A percentile compares a stretch with the other conserved stretches of the same genome.
Conservation (phyloP, 2,329 filamentous ascomycete species). For the Talaromyces rugulosus region DNA sequence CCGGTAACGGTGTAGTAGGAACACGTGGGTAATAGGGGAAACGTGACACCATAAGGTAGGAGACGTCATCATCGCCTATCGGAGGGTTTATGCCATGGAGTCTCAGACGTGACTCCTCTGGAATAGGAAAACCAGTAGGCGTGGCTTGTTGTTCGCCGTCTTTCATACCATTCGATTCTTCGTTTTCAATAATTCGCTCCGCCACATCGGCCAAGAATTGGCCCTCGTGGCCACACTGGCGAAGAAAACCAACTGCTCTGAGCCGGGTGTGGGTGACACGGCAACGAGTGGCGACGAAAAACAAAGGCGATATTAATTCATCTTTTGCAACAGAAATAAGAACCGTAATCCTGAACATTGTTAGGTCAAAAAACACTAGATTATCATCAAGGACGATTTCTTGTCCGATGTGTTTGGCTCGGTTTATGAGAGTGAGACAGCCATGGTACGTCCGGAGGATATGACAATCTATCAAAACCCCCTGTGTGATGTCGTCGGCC, state of each 20-base stretch:
- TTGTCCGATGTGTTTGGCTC: conserved; percentile 6
- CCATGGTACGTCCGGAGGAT: conserved; percentile 7
- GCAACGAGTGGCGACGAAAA: conserved; percentile 9
- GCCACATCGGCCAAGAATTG: conserved; percentile 4
- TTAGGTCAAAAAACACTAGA: conserved; percentile 4
- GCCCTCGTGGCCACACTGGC: conserved; percentile 2
- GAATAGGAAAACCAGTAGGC: neutral
- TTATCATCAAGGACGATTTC: conserved; percentile 5
- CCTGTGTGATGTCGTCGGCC: neutral
- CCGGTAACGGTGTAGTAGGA: neutral
- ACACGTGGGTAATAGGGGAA: conserved; percentile 5
- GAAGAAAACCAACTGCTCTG: conserved; percentile 2
- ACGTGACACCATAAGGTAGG: conserved; percentile 3
- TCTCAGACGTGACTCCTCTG: conserved; percentile 4
- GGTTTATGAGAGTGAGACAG: conserved; percentile 6
- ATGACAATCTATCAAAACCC: neutral
- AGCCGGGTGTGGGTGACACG: conserved; percentile 1
- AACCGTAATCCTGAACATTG: conserved; percentile 3
- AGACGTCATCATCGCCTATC: neutral
- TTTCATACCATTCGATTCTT: neutral
- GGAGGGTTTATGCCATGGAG: conserved; percentile 1
- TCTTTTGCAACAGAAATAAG: conserved; percentile 3
- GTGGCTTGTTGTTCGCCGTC: neutral
- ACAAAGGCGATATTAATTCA: conserved; percentile 4
- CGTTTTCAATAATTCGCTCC: neutral